phyloP scores from a whole-genome alignment of 805 yeast species.

The Komagataella kurtzmanii region DNA sequence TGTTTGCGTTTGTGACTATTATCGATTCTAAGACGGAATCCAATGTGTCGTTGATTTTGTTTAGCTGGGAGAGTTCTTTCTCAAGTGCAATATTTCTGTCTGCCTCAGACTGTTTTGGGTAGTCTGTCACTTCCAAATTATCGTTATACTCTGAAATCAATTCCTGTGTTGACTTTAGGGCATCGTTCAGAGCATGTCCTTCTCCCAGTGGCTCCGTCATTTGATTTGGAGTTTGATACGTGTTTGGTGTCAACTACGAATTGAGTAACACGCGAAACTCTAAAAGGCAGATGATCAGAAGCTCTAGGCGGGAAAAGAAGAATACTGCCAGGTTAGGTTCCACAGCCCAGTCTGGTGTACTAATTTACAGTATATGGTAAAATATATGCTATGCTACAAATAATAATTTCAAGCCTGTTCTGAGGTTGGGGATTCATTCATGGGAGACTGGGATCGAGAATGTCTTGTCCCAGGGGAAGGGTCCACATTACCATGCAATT shows the following conservation, averaged over 20 bases:
- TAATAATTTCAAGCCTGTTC: neutral
- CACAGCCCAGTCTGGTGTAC: neutral
- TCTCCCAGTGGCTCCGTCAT: neutral
- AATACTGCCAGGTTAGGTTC: no score
- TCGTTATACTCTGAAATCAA: neutral
- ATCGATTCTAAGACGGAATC: slow-evolving; percentile 18
- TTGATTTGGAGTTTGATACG: neutral
- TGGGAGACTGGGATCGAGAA: neutral
- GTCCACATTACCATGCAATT: neutral
- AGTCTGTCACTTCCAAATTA: neutral
- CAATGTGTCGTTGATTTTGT: slow-evolving; percentile 19
- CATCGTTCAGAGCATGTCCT: neutral
- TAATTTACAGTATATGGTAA: no score
- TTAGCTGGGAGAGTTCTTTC: slow-evolving; percentile 19
- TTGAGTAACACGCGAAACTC: neutral
- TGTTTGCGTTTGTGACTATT: slow-evolving; percentile 14
- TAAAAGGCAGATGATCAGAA: neutral
- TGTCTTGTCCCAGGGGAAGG: neutral
- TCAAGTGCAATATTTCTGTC: slow-evolving; percentile 1
- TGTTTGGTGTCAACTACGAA: neutral
- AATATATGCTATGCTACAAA: neutral
- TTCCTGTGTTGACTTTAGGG: neutral
- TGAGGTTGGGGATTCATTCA: neutral
- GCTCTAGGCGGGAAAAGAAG: neutral
- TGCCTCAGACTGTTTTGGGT: neutral